Percentiles rank a stretch among this genome's conserved stretches.
Evolutionary conservation across 139 green algal genomes (phyloP).

Genomic region (Chlamydomonas urium): DNA sequence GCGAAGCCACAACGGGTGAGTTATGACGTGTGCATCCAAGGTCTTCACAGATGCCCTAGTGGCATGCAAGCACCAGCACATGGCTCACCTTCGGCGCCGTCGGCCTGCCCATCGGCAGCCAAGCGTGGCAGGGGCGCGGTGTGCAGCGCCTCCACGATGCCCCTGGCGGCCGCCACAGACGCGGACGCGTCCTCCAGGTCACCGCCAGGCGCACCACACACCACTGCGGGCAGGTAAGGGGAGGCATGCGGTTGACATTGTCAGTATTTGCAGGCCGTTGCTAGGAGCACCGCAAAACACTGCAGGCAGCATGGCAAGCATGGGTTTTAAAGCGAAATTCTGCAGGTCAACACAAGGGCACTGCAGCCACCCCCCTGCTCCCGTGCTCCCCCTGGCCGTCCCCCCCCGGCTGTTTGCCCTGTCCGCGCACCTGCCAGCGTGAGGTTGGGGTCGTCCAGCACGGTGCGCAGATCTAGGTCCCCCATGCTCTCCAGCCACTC

Average conservation of each 20-base stretch:
- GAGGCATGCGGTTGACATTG: too few relatives aligned
- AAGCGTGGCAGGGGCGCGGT: slow-evolving; percentile 11
- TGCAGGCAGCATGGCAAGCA: too few relatives aligned
- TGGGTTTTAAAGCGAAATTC: too few relatives aligned
- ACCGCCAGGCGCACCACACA: slow-evolving; percentile 3
- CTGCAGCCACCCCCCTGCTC: too few relatives aligned
- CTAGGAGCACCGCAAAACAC: too few relatives aligned
- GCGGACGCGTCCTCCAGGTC: not conserved
- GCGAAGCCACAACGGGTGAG: too few relatives aligned
- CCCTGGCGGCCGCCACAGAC: not conserved
- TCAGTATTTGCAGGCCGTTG: too few relatives aligned
- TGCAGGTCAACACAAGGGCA: too few relatives aligned
- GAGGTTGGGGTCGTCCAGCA: slow-evolving; percentile 4
- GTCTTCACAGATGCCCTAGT: not conserved
- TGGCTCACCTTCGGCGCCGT: not conserved
- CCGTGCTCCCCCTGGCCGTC: too few relatives aligned
- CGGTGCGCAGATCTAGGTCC: not conserved
- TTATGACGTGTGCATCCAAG: too few relatives aligned
- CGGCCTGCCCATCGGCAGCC: not conserved
- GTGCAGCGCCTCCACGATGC: slow-evolving; percentile 3
- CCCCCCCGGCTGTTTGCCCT: too few relatives aligned
- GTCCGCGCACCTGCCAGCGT: slow-evolving; percentile 1
- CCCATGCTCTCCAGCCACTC: not conserved
- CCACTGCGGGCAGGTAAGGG: too few relatives aligned
- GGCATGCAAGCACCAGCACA: not conserved